Evolutionary conservation across 2,329 filamentous ascomycete species (phyloP), one percentile per base, ranked within the genome.

Genomic region (Cordyceps farinosa): DNA sequence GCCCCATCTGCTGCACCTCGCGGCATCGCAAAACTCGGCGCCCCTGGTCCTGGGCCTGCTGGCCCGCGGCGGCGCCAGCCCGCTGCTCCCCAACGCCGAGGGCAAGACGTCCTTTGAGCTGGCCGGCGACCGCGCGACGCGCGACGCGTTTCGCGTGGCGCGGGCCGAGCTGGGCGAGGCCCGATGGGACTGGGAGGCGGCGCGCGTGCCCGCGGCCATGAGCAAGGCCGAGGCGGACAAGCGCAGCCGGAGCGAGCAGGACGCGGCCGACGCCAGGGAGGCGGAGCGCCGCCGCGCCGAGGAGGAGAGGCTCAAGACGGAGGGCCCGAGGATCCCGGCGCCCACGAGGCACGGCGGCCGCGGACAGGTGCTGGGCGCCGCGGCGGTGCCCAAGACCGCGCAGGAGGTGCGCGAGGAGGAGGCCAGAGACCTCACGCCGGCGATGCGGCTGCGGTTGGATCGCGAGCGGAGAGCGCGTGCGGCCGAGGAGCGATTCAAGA

Each of bases 131-230:
- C 86, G 92, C 5, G 77, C 88, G 2, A 97, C 93, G 0, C 87
- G 94, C 1, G 93, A 98, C 72, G 91, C 93, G 0, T 99, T 99
- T 78, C 90, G 95, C 2, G 86, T 97, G 2, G 92, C 92, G 4
- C 89, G 95, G 7, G 84, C 86, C 38, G 90, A 96, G 71, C 80
- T 97, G 1, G 93, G 92, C 17, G 92, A 96, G 72, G 73, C 74
- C 0, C 83, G 80, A 22, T 96, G 89, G 86, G 78, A 91, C 67
- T 99, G 95, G 95, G 86, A 90, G 3, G 80, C 78, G 0, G 88
- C 92, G 1, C 84, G 84, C 32, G 86, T 99, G 0, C 92, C 93
- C 1, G 70, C 87, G 0, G 79, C 89, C 0, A 78, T 99, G 54
- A 87, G 85, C 3, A 88, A 86, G 68, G 80, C 81, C 1, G 91